Evolutionary conservation across 176 grass and related monocot species (phyloP), one percentile per base, ranked within the genome.

Genomic region (Dendrocalamus sinicus): DNA sequence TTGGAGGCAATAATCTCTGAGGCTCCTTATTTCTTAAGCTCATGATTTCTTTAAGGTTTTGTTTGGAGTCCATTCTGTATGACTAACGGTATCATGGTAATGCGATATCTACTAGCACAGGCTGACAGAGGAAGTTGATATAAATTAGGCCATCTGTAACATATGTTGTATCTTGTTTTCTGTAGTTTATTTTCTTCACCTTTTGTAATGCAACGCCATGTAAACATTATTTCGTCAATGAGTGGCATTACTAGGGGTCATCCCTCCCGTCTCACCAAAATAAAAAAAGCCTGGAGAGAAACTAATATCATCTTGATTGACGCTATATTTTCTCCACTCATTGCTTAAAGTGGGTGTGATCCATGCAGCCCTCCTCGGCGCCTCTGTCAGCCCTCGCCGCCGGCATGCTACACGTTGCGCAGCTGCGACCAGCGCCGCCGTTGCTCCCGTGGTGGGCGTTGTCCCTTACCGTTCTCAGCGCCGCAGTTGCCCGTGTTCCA

Each of bases 141-240:
- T 63, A 40, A 24, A 78, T 11, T 63, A 26, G 5, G 26, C n/a
- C 28, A 15, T 8, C 8, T 78, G 7, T 62, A 44, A 26, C 55
- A 59, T 76, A 58, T 73, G 23, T 17, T 57, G 39, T 22, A 10
- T 8, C 45, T 76, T 75, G 28, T 67, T 67, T 63, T 23, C 30
- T 55, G 55, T 58, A 9, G 48, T 55, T 68, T 67, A 67, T 55
- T 64, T 86, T 87, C 35, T 63, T 51, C 41, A 8, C 22, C 16
- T 64, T 69, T 66, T 48, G 23, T 47, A 86, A 66, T 35, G 22
- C 17, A 44, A 73, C 24, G 1, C 5, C 5, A 76, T 58, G 51
- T 14, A 55, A 76, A 58, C 52, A 61, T 61, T 37, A 48, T 88
- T 24, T 70, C 30, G 16, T 62, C 69, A 62, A 44, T 16, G 12